These are phyloP conservation scores for Chiua virens DNA, from an alignment of 768 basidiomycete species.

Conservation along the genomic window DNA sequence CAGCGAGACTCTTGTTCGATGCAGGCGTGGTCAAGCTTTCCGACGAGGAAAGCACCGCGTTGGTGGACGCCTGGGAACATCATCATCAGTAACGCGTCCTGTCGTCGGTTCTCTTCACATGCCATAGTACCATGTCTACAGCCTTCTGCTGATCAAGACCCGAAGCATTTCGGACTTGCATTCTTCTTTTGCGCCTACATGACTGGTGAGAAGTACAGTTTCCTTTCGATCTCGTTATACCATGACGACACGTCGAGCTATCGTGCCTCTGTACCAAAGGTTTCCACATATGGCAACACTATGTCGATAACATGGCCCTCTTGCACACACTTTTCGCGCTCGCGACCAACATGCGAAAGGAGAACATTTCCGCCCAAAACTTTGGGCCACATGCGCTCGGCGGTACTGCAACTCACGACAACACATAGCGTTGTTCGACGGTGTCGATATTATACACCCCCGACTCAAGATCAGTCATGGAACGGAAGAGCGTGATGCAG, in stretches of 20 bases:
- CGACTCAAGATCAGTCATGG: slow-evolving; percentile 67
- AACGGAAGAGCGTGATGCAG: slow-evolving; percentile 88
- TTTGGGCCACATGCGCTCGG: slow-evolving; percentile 75
- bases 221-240: slow-evolving; percentile 77
- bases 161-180: slow-evolving; percentile 60
- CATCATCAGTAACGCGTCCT: slow-evolving; percentile 43
- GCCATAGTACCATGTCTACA: slow-evolving; percentile 61
- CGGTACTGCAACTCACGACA: slow-evolving; percentile 83
- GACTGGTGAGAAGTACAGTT: slow-evolving; percentile 74
- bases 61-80: slow-evolving; percentile 66
- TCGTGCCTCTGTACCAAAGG: slow-evolving; percentile 80
- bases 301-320: slow-evolving; percentile 86
- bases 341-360: slow-evolving; percentile 71
- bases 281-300: slow-evolving; percentile 93
- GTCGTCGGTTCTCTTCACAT: not conserved
- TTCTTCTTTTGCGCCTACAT: slow-evolving; percentile 82
- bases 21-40: slow-evolving; percentile 64
- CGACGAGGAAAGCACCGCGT: slow-evolving; percentile 59
- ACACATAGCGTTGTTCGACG: slow-evolving; percentile 86
- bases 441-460: slow-evolving; percentile 89
- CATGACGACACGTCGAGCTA: slow-evolving; percentile 68
- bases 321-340: slow-evolving; percentile 80
- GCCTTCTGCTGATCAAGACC: slow-evolving; percentile 59
- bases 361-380: slow-evolving; percentile 65
- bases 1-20: slow-evolving; percentile 78